Percentiles rank a stretch among this genome's conserved stretches.
Conservation (phyloP, 2,329 filamentous ascomycete species). For the Monilinia polystroma region DNA sequence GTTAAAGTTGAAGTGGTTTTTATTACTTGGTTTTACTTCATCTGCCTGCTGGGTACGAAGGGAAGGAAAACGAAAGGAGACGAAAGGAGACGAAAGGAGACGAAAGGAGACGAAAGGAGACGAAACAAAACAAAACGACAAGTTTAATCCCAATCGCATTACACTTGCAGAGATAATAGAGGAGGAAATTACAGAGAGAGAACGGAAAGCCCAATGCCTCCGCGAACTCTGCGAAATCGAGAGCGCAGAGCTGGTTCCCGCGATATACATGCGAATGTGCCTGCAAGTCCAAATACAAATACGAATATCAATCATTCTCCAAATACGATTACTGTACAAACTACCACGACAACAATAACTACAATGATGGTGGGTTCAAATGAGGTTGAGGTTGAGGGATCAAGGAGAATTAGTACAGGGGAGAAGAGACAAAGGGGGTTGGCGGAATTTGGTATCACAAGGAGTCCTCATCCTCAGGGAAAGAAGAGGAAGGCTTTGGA, state of each 20-base stretch:
- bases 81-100: too few species aligned
- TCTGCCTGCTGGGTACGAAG: too few species aligned
- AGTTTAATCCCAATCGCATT: too few species aligned
- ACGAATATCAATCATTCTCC: background rate
- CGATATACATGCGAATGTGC: background rate
- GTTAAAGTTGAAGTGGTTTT: too few species aligned
- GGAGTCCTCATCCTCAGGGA: constrained; percentile 4
- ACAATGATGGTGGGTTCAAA: constrained; percentile 5
- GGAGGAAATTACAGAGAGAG: too few species aligned
- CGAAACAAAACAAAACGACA: too few species aligned
- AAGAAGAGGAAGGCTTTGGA: background rate
- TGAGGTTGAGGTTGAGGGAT: background rate
- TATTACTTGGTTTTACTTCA: too few species aligned
- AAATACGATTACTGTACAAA: constrained; percentile 1
- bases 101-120: too few species aligned
- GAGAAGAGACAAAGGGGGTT: constrained; percentile 15
- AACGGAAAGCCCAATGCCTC: background rate
- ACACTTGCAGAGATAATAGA: too few species aligned
- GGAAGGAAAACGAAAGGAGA: too few species aligned
- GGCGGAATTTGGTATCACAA: constrained; percentile 17
- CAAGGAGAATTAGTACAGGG: background rate
- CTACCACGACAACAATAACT: constrained; percentile 1
- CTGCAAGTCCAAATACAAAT: background rate
- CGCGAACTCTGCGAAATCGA: constrained; percentile 10
- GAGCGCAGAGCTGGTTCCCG: background rate